phyloP scores from a whole-genome alignment of 2,329 filamentous ascomycete species.

The Aureobasidium sp. region DNA sequence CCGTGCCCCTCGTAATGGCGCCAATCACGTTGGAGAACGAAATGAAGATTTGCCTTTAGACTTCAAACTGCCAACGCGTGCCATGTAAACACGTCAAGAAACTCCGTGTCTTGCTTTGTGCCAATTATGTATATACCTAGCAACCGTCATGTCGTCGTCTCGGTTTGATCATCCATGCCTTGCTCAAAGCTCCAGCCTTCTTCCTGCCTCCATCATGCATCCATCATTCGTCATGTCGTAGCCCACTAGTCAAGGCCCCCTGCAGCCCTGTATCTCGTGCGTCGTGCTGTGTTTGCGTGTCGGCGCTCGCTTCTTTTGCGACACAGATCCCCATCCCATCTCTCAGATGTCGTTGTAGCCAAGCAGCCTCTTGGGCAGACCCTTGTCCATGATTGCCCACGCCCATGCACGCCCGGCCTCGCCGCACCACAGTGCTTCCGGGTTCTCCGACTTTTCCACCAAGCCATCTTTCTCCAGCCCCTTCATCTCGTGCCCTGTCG shows the following conservation, averaged over 20 bases:
- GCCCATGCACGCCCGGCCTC: constrained; percentile 38
- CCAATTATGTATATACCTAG: constrained; percentile 5
- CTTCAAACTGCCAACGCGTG: background rate
- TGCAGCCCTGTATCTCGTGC: constrained; percentile 2
- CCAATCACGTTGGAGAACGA: constrained; percentile 9
- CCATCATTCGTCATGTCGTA: constrained; percentile 9
- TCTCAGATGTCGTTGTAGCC: constrained; percentile 46
- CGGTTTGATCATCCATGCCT: background rate
- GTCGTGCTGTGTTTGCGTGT: background rate
- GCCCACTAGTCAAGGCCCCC: constrained; percentile 8
- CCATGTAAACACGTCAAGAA: no score
- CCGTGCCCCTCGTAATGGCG: background rate
- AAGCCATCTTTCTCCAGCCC: constrained; percentile 47
- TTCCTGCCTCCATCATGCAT: constrained; percentile 5
- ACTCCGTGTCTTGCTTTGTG: constrained; percentile 7
- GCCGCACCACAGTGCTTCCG: constrained; percentile 44
- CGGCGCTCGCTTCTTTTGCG: background rate
- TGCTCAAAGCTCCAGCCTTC: constrained; percentile 6
- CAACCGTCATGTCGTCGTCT: background rate
- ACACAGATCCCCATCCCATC: background rate
- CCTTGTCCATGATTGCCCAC: constrained; percentile 39
- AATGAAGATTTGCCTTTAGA: background rate
- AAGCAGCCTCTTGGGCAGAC: constrained; percentile 40
- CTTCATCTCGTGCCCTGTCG: constrained; percentile 50
- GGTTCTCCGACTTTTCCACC: constrained; percentile 45